phyloP scores from a whole-genome alignment of 1,284 basidiomycete genomes.

The Gastroboletus turbinatus region DNA sequence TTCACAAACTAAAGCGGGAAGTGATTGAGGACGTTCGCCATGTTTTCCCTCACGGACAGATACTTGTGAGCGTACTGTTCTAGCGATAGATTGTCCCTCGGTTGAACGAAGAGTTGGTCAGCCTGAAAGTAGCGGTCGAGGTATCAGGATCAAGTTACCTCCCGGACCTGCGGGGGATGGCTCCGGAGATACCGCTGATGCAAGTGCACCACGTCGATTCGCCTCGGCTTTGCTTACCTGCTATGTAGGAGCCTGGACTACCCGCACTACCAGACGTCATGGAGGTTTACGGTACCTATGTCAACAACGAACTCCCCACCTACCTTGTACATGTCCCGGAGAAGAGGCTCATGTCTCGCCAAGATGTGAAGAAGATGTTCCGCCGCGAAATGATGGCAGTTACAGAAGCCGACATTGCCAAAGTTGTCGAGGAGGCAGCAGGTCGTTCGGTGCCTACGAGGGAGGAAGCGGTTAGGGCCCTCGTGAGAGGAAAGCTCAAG shows the following conservation, averaged over 20 bases:
- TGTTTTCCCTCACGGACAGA: conserved; percentile 33
- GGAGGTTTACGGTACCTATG: conserved; percentile 19
- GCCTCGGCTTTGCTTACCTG: conserved; percentile 1
- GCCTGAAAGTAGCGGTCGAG: conserved; percentile 29
- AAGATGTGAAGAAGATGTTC: conserved; percentile 33
- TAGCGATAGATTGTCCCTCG: background rate
- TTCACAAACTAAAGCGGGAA: conserved; percentile 31
- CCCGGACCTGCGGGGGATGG: conserved; percentile 16
- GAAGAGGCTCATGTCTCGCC: conserved; percentile 29
- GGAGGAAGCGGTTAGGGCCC: conserved; percentile 27
- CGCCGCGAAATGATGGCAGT: conserved; percentile 25
- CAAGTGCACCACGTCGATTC: background rate
- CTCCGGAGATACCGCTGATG: conserved; percentile 11
- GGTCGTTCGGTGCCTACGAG: conserved; percentile 42
- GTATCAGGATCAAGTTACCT: conserved; percentile 28
- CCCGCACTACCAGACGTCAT: conserved; percentile 28
- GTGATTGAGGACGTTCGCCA: conserved; percentile 31
- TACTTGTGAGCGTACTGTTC: conserved; percentile 18
- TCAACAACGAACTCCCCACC: conserved; percentile 33
- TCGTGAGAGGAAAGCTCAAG: conserved; percentile 52
- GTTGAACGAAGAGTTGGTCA: conserved; percentile 1
- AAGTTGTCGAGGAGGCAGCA: conserved; percentile 35
- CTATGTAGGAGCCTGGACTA: conserved; percentile 16
- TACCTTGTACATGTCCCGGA: conserved; percentile 31
- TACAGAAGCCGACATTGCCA: conserved; percentile 28